Conservation (phyloP, 805 yeast species). For the Deakozyma indianensis region DNA sequence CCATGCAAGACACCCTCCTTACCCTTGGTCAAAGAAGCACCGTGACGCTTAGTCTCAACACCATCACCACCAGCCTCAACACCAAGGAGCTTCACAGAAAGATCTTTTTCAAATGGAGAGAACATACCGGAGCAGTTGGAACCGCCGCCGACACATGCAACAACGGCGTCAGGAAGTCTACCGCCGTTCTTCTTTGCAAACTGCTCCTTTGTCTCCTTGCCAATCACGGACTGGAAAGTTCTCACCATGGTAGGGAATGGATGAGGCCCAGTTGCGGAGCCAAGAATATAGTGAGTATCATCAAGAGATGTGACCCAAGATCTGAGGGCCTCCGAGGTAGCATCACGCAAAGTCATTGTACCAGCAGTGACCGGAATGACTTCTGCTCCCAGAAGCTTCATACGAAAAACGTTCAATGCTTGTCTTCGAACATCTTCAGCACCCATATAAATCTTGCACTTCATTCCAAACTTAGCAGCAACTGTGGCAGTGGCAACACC, state of each 20-base stretch:
- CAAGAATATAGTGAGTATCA: conserved; percentile 88
- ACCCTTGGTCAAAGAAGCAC: conserved; percentile 93
- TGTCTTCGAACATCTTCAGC: conserved; percentile 98
- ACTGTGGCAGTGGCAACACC: conserved; percentile 39
- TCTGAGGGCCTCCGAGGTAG: conserved; percentile 94
- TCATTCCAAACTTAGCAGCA: conserved; percentile 56
- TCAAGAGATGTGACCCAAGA: conserved; percentile 82
- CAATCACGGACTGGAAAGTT: conserved; percentile 96
- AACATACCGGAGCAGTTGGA: conserved; percentile 94
- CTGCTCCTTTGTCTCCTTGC: conserved; percentile 86
- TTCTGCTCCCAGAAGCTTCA: conserved; percentile 91
- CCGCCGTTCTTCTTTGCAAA: conserved; percentile 63
- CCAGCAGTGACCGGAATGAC: conserved; percentile 91
- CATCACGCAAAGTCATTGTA: conserved; percentile 91
- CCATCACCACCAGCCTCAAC: conserved; percentile 99
- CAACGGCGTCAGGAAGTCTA: conserved; percentile 80
- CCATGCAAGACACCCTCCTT: conserved; percentile 97
- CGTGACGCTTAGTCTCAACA: conserved; percentile 70
- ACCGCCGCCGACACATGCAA: conserved; percentile 99
- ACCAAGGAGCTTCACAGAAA: conserved; percentile 68
- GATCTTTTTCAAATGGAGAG: conserved; percentile 79
- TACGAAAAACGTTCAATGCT: conserved; percentile 94
- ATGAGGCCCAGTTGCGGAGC: conserved; percentile 98
- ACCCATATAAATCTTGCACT: conserved; percentile 95
- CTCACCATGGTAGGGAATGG: conserved; percentile 97